phyloP scores from a whole-genome alignment of 345 rosid species.

The Eucalyptus curtisii region DNA sequence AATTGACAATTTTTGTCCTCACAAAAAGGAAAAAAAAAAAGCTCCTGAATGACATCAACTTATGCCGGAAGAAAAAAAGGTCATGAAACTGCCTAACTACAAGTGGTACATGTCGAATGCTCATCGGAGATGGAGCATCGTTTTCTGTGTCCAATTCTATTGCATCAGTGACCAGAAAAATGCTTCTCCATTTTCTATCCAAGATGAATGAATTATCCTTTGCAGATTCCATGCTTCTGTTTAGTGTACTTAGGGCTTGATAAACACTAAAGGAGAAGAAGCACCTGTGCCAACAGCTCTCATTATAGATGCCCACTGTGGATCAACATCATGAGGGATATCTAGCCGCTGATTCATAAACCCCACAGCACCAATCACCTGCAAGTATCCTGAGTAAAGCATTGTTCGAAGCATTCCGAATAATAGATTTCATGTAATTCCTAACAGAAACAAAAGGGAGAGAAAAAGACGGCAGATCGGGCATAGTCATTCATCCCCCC shows the following conservation, averaged over 20 bases:
- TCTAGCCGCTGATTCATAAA: slow-evolving; percentile 94
- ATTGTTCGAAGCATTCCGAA: background rate
- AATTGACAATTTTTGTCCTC: background rate
- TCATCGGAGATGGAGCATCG: background rate
- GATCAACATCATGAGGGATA: slow-evolving; percentile 72
- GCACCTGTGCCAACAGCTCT: slow-evolving; percentile 96
- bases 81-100: background rate
- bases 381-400: slow-evolving; percentile 16
- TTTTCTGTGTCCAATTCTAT: background rate
- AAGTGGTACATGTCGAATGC: background rate
- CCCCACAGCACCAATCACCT: slow-evolving; percentile 98
- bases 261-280: background rate
- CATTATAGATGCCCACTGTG: slow-evolving; percentile 67
- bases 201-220: background rate
- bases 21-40: background rate
- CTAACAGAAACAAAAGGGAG: background rate
- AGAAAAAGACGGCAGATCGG: background rate
- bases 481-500: background rate
- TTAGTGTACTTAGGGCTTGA: background rate
- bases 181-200: background rate
- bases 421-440: background rate
- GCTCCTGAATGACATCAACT: background rate
- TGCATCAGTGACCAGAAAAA: background rate
- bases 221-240: background rate
- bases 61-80: background rate